Percentiles rank a stretch among this genome's conserved stretches.
These are phyloP conservation scores for Poa pratensis DNA, from an alignment of 176 grass and related monocot genomes.

Conservation along the genomic window DNA sequence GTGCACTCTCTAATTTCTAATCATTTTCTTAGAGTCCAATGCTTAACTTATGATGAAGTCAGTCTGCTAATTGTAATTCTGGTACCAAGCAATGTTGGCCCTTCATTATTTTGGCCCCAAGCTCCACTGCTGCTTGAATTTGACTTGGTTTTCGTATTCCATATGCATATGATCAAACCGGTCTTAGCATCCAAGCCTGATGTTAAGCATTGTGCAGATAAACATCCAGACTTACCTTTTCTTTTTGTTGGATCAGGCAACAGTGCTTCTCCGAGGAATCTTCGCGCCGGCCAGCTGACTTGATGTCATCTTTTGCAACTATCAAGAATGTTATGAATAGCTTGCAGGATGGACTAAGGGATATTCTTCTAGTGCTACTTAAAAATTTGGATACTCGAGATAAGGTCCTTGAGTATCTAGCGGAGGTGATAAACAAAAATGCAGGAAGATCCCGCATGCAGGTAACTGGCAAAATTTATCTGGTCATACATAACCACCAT, in stretches of 20 bases:
- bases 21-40: background rate
- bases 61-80: background rate
- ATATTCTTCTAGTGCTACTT: conserved; percentile 73
- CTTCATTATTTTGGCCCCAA: conserved; percentile 6
- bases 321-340: conserved; percentile 90
- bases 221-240: background rate
- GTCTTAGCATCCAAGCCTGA: background rate
- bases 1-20: background rate
- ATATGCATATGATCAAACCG: background rate
- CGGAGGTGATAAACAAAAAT: conserved; percentile 86
- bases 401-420: conserved; percentile 85
- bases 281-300: conserved; percentile 69
- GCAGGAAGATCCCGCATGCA: conserved; percentile 83
- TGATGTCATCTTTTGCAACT: conserved; percentile 83
- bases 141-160: background rate
- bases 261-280: conserved; percentile 93
- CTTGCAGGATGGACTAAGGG: conserved; percentile 86
- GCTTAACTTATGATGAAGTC: background rate
- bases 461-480: conserved; percentile 54
- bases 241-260: conserved; percentile 56
- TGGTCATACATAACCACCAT: background rate
- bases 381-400: conserved; percentile 93
- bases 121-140: background rate
- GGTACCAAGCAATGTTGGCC: background rate
- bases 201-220: background rate